Conservation (phyloP, 2,329 filamentous ascomycete species). For the Periglandula ipomoeae region DNA sequence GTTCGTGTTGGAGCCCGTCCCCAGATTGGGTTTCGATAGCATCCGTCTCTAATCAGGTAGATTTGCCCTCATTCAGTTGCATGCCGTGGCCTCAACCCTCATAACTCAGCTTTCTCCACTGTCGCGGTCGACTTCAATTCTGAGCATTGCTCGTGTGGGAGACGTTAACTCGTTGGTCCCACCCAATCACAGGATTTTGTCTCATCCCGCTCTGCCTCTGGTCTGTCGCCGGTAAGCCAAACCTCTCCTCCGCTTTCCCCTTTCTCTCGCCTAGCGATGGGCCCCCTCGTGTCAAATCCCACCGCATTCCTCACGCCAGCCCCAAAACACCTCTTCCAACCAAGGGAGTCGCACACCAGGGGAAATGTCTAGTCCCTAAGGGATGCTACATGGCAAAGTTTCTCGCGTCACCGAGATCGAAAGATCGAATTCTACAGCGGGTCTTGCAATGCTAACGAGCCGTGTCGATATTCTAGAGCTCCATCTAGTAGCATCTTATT, state of each 20-base stretch:
- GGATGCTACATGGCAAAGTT: slow-evolving; percentile 11
- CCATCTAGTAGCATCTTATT: slow-evolving; percentile 32
- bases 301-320: slow-evolving; percentile 19
- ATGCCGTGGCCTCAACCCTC: slow-evolving; percentile 26
- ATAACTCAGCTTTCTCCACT: slow-evolving; percentile 29
- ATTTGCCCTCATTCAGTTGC: slow-evolving; percentile 21
- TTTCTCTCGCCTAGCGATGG: slow-evolving; percentile 1
- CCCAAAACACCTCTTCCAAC: slow-evolving; percentile 13
- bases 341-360: slow-evolving; percentile 19
- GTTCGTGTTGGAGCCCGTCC: slow-evolving; percentile 9
- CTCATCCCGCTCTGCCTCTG: slow-evolving; percentile 36
- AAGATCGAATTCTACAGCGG: slow-evolving; percentile 7
- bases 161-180: slow-evolving; percentile 58
- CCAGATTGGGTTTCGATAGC: slow-evolving; percentile 10
- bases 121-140: slow-evolving; percentile 32
- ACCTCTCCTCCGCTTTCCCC: slow-evolving; percentile 14
- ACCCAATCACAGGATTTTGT: slow-evolving; percentile 36
- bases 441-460: slow-evolving; percentile 22
- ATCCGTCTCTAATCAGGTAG: slow-evolving; percentile 9
- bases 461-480: slow-evolving; percentile 27
- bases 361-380: slow-evolving; percentile 7
- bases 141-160: slow-evolving; percentile 43
- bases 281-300: slow-evolving; percentile 13
- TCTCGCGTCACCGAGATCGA: slow-evolving; percentile 15
- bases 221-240: slow-evolving; percentile 43